These are phyloP conservation scores for Babesia divergens DNA, from an alignment of 169 alveolate species.

Conservation along the genomic window DNA sequence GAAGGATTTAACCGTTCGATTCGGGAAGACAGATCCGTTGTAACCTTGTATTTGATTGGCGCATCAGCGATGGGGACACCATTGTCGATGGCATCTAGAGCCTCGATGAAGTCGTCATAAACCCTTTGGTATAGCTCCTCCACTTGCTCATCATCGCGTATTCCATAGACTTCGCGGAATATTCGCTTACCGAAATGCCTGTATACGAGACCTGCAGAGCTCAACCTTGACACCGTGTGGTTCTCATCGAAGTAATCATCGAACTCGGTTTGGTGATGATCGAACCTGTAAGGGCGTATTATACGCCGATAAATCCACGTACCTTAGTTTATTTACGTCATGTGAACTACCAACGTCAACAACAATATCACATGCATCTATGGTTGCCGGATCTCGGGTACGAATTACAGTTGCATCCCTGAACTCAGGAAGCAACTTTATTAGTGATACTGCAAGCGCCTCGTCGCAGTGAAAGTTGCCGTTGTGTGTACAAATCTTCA, in stretches of 20 bases:
- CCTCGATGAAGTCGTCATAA: constrained; percentile 79
- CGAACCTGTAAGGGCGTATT: constrained; percentile 73
- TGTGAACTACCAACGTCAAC: constrained; percentile 90
- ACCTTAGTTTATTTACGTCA: constrained; percentile 60
- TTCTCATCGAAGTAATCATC: constrained; percentile 67
- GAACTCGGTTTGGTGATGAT: constrained; percentile 89
- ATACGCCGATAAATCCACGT: constrained; percentile 31
- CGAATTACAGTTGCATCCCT: constrained; percentile 78
- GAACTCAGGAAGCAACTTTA: constrained; percentile 77
- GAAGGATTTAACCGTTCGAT: constrained; percentile 83
- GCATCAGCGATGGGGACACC: constrained; percentile 82
- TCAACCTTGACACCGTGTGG: constrained; percentile 74
- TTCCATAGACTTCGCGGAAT: constrained; percentile 64
- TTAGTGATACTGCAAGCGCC: constrained; percentile 72
- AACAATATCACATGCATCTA: constrained; percentile 81
- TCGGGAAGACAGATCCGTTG: constrained; percentile 74
- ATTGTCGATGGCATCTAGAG: constrained; percentile 88
- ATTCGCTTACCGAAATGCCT: constrained; percentile 83
- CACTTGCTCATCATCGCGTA: constrained; percentile 66
- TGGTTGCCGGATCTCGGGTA: constrained; percentile 81
- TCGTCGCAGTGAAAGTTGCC: constrained; percentile 79
- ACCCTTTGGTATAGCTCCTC: constrained; percentile 70
- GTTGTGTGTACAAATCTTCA: constrained; percentile 72
- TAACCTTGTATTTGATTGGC: constrained; percentile 70
- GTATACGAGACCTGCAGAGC: constrained; percentile 89